phyloP scores from a whole-genome alignment of 2,329 filamentous ascomycete species.

The Macrophomina tecta region DNA sequence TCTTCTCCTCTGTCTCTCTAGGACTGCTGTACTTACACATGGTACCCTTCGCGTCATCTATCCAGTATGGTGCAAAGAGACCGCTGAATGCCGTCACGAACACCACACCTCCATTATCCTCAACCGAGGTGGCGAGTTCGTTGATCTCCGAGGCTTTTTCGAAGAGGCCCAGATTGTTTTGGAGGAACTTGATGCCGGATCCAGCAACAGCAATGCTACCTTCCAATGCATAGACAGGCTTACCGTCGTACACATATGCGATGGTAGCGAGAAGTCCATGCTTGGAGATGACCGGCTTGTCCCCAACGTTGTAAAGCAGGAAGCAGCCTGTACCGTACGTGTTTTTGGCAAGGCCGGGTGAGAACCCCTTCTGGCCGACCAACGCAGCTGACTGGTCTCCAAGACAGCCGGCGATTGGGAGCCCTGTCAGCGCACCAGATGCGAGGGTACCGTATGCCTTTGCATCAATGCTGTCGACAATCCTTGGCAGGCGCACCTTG shows the following conservation, averaged over 20 bases:
- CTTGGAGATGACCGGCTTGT: constrained; percentile 77
- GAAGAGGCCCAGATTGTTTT: constrained; percentile 65
- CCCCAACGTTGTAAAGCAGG: constrained; percentile 80
- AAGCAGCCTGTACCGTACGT: constrained; percentile 87
- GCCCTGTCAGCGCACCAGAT: constrained; percentile 67
- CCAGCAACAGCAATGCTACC: constrained; percentile 79
- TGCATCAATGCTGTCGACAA: constrained; percentile 75
- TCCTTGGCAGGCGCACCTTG: constrained; percentile 74
- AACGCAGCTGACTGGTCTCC: constrained; percentile 82
- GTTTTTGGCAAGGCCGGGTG: constrained; percentile 79
- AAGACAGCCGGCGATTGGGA: constrained; percentile 75
- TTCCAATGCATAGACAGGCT: constrained; percentile 75
- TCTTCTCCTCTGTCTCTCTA: background rate
- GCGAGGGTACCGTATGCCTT: constrained; percentile 70
- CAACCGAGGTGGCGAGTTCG: constrained; percentile 63
- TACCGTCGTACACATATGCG: constrained; percentile 76
- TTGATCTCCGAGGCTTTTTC: constrained; percentile 62
- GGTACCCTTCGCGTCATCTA: constrained; percentile 83
- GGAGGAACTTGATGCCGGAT: constrained; percentile 69
- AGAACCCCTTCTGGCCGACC: constrained; percentile 82
- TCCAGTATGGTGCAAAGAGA: constrained; percentile 87
- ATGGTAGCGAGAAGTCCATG: constrained; percentile 79
- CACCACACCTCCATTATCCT: constrained; percentile 77
- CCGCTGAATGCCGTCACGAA: constrained; percentile 85
- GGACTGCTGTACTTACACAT: constrained; percentile 42